phyloP scores from a whole-genome alignment of 2,329 filamentous ascomycete species.

The Colletotrichum australisinense region DNA sequence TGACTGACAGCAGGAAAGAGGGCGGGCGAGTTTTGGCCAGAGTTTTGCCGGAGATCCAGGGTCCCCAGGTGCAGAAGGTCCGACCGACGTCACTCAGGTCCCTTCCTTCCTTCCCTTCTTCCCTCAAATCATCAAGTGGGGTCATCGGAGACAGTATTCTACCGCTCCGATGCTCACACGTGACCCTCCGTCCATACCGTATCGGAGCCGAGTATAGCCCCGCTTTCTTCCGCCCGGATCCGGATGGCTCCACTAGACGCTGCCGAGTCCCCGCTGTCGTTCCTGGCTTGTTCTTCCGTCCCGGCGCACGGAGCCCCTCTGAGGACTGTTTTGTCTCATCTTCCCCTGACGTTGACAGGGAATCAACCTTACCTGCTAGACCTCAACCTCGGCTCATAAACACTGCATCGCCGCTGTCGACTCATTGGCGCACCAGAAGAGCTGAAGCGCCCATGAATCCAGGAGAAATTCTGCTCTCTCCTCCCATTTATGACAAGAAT shows the following conservation, averaged over 20 bases:
- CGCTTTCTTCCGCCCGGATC: background rate
- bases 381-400: constrained; percentile 11
- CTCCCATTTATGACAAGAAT: background rate
- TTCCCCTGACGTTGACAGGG: constrained; percentile 8
- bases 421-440: constrained; percentile 5
- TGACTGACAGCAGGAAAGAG: background rate
- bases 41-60: constrained; percentile 34
- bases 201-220: rapidly evolving
- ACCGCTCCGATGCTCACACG: background rate
- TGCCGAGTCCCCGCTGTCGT: background rate
- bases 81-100: constrained; percentile 24
- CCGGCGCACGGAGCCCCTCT: constrained; percentile 22
- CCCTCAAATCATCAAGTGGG: no score
- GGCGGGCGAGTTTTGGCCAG: background rate
- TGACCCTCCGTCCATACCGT: background rate
- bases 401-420: background rate
- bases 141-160: background rate
- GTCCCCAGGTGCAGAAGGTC: constrained; percentile 5
- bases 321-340: background rate
- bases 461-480: constrained; percentile 10
- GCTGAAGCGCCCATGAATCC: background rate
- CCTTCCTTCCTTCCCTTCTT: no score
- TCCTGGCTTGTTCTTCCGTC: constrained; percentile 2
- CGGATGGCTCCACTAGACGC: background rate
- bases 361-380: background rate